Evolutionary conservation across 306 rosid species (phyloP).

Genomic region (Datisca glomerata): DNA sequence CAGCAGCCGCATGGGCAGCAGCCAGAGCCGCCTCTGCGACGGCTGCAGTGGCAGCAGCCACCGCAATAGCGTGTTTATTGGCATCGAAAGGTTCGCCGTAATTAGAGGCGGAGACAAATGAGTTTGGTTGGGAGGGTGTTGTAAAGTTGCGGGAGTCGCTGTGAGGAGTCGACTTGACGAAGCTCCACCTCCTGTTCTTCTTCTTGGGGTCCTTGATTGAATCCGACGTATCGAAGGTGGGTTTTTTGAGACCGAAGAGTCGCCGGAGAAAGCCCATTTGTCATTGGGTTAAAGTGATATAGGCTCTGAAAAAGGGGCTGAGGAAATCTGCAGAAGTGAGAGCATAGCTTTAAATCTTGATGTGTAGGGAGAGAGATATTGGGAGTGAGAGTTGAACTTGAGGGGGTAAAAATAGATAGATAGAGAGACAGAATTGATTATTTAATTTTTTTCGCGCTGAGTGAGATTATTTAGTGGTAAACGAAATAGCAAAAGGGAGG

Average conservation of each 20-base stretch:
- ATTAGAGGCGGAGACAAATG: conserved; percentile 11
- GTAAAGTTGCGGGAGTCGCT: conserved; percentile 6
- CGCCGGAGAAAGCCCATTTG: conserved; percentile 83
- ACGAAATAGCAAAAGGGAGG: too few species aligned
- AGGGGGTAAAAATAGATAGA: conserved; percentile 2
- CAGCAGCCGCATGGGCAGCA: conserved; percentile 91
- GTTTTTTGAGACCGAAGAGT: conserved; percentile 48
- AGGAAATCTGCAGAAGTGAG: background rate
- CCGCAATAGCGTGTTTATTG: conserved; percentile 80
- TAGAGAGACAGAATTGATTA: too few species aligned
- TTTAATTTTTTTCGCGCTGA: too few species aligned
- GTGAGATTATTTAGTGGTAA: too few species aligned
- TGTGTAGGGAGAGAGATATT: conserved; percentile 5
- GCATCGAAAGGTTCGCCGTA: conserved; percentile 32
- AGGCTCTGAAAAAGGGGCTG: background rate
- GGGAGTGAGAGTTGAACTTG: background rate
- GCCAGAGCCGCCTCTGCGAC: conserved; percentile 91
- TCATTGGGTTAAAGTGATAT: conserved; percentile 9
- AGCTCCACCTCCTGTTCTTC: conserved; percentile 31
- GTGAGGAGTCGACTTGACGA: conserved; percentile 10
- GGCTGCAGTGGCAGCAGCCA: conserved; percentile 84
- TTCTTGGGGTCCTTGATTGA: conserved; percentile 12
- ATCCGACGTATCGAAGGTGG: conserved; percentile 9
- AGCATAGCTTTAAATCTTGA: conserved; percentile 9
- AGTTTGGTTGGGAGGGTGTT: conserved; percentile 7